Conservation (phyloP, 2,329 filamentous ascomycete species). For the Penicillium sp. region DNA sequence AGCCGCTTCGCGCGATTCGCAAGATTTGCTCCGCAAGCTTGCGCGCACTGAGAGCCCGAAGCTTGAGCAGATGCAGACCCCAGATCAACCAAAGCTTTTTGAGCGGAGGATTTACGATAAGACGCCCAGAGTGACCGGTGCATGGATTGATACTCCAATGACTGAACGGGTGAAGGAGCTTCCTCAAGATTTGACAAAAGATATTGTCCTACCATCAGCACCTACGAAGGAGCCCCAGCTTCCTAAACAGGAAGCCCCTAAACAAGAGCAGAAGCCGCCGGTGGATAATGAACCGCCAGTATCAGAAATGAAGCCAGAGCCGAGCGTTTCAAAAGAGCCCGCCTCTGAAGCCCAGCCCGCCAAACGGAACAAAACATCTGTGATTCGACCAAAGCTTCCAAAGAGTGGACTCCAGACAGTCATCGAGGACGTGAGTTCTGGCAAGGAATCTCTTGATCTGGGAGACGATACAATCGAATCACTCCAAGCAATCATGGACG, state of each 20-base stretch:
- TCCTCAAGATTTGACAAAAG: slow-evolving; percentile 29
- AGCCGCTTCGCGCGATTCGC: slow-evolving; percentile 37
- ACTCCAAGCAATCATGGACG: slow-evolving; percentile 45
- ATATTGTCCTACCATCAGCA: slow-evolving; percentile 25
- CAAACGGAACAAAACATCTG: slow-evolving; percentile 24
- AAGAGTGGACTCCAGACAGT: slow-evolving; percentile 47
- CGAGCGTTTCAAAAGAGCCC: not conserved
- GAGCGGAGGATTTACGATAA: slow-evolving; percentile 42
- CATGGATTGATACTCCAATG: slow-evolving; percentile 51
- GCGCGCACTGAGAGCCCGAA: slow-evolving; percentile 43
- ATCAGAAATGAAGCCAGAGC: slow-evolving; percentile 3
- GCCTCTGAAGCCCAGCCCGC: slow-evolving; percentile 5
- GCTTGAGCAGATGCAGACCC: slow-evolving; percentile 35
- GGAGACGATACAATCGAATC: slow-evolving; percentile 51
- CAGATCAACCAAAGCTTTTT: slow-evolving; percentile 35
- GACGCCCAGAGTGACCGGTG: slow-evolving; percentile 49
- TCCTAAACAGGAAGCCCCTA: not conserved
- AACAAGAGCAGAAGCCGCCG: slow-evolving; percentile 8
- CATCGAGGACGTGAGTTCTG: slow-evolving; percentile 43
- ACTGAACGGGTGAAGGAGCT: slow-evolving; percentile 37
- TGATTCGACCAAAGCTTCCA: slow-evolving; percentile 43
- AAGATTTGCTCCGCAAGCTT: slow-evolving; percentile 47
- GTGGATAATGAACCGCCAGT: not conserved
- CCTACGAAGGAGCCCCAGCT: slow-evolving; percentile 10
- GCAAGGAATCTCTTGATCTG: slow-evolving; percentile 41